phyloP scores from a whole-genome alignment of 106 monocot genomes.

The Acanthochlamys bracteata region DNA sequence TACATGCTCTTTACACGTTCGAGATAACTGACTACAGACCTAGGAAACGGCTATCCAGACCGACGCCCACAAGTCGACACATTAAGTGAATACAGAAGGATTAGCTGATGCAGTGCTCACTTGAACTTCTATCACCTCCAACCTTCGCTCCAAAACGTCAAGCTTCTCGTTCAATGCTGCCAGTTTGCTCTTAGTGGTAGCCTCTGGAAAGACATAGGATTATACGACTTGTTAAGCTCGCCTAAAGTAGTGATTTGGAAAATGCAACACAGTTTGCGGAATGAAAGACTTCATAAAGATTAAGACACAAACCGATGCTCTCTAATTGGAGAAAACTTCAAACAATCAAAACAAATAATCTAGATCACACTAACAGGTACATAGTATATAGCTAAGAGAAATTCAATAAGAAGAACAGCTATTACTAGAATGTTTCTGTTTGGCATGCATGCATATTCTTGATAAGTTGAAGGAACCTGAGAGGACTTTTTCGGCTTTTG shows the following conservation, averaged over 20 bases:
- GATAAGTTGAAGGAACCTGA: too few species aligned
- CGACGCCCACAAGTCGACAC: not conserved
- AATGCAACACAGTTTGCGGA: not conserved
- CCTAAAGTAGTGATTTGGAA: not conserved
- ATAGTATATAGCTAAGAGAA: too few species aligned
- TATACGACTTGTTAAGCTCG: not conserved
- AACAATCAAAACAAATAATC: too few species aligned
- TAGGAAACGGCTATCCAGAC: not conserved
- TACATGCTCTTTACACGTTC: not conserved
- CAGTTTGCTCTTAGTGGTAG: constrained; percentile 92
- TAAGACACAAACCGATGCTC: too few species aligned
- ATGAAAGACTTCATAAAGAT: too few species aligned
- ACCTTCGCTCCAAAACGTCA: constrained; percentile 66
- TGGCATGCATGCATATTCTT: too few species aligned
- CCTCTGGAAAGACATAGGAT: constrained; percentile 36
- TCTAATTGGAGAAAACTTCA: too few species aligned
- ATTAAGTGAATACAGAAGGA: constrained; percentile 68
- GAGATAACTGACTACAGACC: not conserved
- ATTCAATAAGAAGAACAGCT: too few species aligned
- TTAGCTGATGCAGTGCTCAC: constrained; percentile 80
- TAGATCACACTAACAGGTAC: too few species aligned
- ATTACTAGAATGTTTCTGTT: too few species aligned
- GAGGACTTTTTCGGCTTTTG: too few species aligned
- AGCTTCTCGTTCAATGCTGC: constrained; percentile 85
- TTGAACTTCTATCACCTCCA: constrained; percentile 95